Percentiles rank a stretch among this genome's conserved stretches.
Evolutionary conservation across 305 asterid species (phyloP).

Genomic region (Fraxinus angustifolia): DNA sequence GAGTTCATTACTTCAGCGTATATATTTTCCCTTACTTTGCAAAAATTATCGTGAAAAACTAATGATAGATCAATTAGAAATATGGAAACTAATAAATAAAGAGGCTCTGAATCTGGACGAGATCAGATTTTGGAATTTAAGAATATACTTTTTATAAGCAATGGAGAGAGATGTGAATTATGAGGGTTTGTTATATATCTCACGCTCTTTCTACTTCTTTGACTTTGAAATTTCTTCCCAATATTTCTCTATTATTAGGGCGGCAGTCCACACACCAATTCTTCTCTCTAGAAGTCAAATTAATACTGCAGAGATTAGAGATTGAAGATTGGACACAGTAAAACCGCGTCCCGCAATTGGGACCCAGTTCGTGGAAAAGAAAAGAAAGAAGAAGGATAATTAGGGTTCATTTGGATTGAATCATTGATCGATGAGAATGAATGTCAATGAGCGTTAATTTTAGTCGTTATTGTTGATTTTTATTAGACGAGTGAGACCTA

Average conservation of each 20-base stretch:
- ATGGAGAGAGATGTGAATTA: background rate
- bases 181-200: background rate
- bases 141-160: background rate
- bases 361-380: background rate
- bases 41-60: background rate
- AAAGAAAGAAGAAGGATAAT: no score
- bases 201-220: background rate
- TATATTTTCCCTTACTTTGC: background rate
- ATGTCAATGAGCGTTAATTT: no score
- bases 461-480: no score
- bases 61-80: background rate
- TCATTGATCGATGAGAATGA: no score
- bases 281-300: background rate
- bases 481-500: no score
- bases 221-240: background rate
- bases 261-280: background rate
- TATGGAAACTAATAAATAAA: background rate
- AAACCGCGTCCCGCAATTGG: background rate
- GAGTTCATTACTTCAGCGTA: slow-evolving; percentile 8
- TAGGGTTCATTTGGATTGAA: no score
- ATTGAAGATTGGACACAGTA: background rate
- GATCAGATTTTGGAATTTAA: background rate
- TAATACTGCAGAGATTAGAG: background rate
- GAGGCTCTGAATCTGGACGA: background rate
- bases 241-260: background rate